Evolutionary conservation across 2,329 filamentous ascomycete genomes (phyloP).

Genomic region (Paracoccidioides lutzii): DNA sequence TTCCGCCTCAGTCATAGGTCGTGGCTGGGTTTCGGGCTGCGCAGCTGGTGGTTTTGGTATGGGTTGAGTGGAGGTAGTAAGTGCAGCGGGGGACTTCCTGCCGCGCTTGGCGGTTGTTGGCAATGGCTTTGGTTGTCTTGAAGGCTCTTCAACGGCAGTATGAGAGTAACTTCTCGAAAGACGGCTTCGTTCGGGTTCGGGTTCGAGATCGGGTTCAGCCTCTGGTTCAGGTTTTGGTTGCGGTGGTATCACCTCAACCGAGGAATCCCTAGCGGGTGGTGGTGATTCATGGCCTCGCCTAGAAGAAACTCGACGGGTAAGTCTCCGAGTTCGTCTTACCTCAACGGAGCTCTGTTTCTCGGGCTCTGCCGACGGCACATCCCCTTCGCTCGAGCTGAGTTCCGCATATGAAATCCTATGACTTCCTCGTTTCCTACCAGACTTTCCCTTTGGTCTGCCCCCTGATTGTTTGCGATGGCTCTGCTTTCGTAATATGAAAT

Average conservation of each 20-base stretch:
- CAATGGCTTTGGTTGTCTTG: not conserved
- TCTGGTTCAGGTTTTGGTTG: not conserved
- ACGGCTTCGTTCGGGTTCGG: not conserved
- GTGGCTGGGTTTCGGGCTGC: constrained; percentile 2
- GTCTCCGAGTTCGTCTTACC: not conserved
- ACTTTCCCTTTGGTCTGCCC: not conserved
- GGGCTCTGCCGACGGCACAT: not conserved
- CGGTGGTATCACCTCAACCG: not conserved
- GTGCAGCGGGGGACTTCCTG: not conserved
- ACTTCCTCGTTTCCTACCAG: not conserved
- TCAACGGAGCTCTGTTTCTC: not conserved
- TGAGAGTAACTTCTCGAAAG: not conserved
- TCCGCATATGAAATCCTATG: not conserved
- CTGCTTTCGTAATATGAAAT: not conserved
- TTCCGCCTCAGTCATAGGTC: constrained; percentile 13
- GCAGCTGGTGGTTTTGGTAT: not conserved
- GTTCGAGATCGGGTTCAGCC: not conserved
- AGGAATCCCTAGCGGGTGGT: not conserved
- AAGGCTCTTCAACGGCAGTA: not conserved
- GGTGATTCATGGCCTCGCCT: not conserved
- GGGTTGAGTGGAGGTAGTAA: not conserved
- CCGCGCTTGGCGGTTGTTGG: not conserved
- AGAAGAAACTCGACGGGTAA: not conserved
- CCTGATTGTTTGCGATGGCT: not conserved
- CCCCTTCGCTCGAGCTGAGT: not conserved